Conservation (phyloP, 139 green algal species). For the Haematococcus lacustris region DNA sequence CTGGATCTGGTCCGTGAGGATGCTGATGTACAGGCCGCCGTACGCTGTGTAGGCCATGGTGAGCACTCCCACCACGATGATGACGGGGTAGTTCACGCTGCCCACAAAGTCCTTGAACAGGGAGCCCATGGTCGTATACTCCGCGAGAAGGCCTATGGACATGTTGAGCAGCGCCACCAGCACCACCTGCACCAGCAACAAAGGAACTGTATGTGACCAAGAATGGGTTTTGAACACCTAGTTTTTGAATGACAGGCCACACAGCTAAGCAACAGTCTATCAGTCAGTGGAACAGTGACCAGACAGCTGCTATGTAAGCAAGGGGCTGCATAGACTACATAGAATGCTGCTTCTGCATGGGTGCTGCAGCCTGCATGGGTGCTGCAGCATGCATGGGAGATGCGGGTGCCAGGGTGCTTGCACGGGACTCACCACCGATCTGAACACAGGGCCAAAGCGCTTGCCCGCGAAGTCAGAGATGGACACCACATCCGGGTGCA, state of each 20-base stretch:
- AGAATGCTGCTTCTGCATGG: too few species aligned
- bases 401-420: too few species aligned
- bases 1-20: slow-evolving; percentile 74
- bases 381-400: too few species aligned
- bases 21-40: slow-evolving; percentile 62
- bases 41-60: slow-evolving; percentile 58
- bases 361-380: too few species aligned
- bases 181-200: slow-evolving; percentile 26
- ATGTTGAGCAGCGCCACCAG: slow-evolving; percentile 51
- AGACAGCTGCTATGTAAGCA: too few species aligned
- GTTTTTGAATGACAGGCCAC: too few species aligned
- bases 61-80: slow-evolving; percentile 58
- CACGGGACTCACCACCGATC: not conserved
- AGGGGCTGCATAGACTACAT: too few species aligned
- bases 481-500: slow-evolving; percentile 39
- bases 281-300: too few species aligned
- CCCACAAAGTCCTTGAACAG: slow-evolving; percentile 60
- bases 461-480: slow-evolving; percentile 63
- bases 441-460: slow-evolving; percentile 38
- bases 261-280: too few species aligned
- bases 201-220: too few species aligned
- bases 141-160: slow-evolving; percentile 17
- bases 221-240: too few species aligned
- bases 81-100: slow-evolving; percentile 49
- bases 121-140: slow-evolving; percentile 49